A percentile compares a stretch with the other conserved stretches of the same genome.
Conservation (phyloP, 441 rosid genomes). For the Kokia cookei region DNA sequence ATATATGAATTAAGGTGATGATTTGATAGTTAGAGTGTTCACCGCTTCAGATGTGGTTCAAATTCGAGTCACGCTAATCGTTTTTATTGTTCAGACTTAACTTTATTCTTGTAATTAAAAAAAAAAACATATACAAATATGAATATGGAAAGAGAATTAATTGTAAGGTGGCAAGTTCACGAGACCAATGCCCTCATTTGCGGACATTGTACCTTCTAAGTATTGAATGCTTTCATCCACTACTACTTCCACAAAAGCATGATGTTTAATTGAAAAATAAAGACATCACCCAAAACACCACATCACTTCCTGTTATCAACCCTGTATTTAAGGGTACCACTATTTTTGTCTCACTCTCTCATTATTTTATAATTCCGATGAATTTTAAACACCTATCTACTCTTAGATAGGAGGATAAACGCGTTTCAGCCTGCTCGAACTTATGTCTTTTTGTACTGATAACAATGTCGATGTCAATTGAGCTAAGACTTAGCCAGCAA, state of each 20-base stretch:
- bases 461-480: too few species aligned
- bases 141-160: neutral
- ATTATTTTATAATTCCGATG: too few species aligned
- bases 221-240: constrained; percentile 24
- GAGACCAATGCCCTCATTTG: constrained; percentile 5
- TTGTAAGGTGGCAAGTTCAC: constrained; percentile 3
- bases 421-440: accelerated
- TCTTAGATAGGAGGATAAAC: too few species aligned
- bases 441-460: accelerated
- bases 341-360: neutral
- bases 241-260: neutral
- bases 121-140: too few species aligned
- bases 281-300: neutral
- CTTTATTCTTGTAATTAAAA: too few species aligned
- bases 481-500: too few species aligned
- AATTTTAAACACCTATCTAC: too few species aligned
- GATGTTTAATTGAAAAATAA: neutral
- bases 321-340: neutral
- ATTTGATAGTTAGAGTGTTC: too few species aligned
- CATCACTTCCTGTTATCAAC: neutral
- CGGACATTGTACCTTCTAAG: constrained; percentile 2
- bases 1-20: too few species aligned
- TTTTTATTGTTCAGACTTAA: too few species aligned
- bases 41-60: too few species aligned
- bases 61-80: too few species aligned